Evolutionary conservation across 2,329 filamentous ascomycete species (phyloP), one percentile per base, ranked within the genome.

Genomic region (Apiospora rasikravindrae): DNA sequence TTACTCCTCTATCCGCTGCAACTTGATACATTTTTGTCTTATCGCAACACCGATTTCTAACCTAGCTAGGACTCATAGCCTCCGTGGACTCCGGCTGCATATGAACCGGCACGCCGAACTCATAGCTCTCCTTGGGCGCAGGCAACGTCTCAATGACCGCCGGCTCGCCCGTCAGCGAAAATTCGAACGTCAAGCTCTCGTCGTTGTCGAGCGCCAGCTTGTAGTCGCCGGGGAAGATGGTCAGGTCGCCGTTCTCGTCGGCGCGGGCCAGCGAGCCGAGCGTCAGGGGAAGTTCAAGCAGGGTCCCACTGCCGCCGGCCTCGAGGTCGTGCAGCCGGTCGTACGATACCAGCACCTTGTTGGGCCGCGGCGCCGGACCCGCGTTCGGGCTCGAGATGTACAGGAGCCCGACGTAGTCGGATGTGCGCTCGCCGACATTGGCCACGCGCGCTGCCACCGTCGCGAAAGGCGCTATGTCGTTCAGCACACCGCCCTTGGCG

Each of bases 301-400:
- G 11, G 7, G 13, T 16, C 0, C 66, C 72, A 0, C 80, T 82
- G 2, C 73, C 69, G 2, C 76, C 78, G 0, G 77, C 73, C 2
- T 71, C 66, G 16, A 84, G 75, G 5, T 70, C 70, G 69, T 77
- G 78, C 11, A 86, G 72, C n/a, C 86, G 80, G 0, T 81, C 76
- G 72, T 87, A 87, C 4, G 82, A 82, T 0, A 84, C 83, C 0
- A 87, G 80, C 2, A 81, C 78, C 77, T 87, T 87, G 29, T 82
- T 82, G 0, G 86, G 86, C 71, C 84, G 80, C 1, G 86, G 86
- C 16, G 76, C 74, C 4, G 85, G 86, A 13, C 83, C 68, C 33
- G 68, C 83, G 40, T 78, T 71, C 7, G 80, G 75, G 8, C 83
- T 82, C 42, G 80, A 77, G 2, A 86, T 69, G 78, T 86, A 88